Base-by-base conservation (phyloP, 2,329 filamentous ascomycete genomes). In the Bipolaris zeicola region DNA sequence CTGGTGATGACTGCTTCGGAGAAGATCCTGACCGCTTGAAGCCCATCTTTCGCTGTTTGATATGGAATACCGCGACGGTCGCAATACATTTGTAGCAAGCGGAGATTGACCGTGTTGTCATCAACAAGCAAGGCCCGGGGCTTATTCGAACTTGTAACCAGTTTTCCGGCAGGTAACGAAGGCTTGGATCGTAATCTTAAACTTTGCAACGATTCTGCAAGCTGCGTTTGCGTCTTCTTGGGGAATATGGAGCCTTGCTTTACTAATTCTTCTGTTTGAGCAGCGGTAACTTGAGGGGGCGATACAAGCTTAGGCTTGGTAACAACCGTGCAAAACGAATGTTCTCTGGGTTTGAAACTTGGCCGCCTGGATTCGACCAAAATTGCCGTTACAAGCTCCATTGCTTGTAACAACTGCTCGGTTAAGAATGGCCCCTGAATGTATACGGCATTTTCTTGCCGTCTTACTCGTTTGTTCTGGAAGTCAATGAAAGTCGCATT, bases 1-100 rank as follows among this genome's bases (percentile, higher is more conserved):
- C 49, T 45, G 6, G 44, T 34, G 28, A 20, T 6, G 3, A 41
- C n/a, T 44, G 47, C 38, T 66, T 60, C 59, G 5, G 62, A 51
- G 57, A 72, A 77, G 14, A 65, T 52, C 1, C 71, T 63, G 1
- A 81, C 74, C 1, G 80, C 80, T 63, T 80, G 66, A 2, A 62
- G 52, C 3, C 80, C 79, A 43, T 81, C 74, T 1, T 64, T 65
- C 1, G 79, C 78, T 3, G 71, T 76, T 4, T 65, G 51, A 34
- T 77, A 79, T 0, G 73, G 70, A 2, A 71, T 60, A 1, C 66
- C 64, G 24, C 80, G 72, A 48, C 77, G 80, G 18, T 69, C 72
- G 65, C 79, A 81, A 62, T 81, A 81, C 77, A 81, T 80, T 28
- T 77, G 68, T 24, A 82, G 57, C 37, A 81, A 77, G 16, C 78